These are phyloP conservation scores for Fagopyrum esculentum DNA, from an alignment of 148 eudicot genomes.

Conservation along the genomic window DNA sequence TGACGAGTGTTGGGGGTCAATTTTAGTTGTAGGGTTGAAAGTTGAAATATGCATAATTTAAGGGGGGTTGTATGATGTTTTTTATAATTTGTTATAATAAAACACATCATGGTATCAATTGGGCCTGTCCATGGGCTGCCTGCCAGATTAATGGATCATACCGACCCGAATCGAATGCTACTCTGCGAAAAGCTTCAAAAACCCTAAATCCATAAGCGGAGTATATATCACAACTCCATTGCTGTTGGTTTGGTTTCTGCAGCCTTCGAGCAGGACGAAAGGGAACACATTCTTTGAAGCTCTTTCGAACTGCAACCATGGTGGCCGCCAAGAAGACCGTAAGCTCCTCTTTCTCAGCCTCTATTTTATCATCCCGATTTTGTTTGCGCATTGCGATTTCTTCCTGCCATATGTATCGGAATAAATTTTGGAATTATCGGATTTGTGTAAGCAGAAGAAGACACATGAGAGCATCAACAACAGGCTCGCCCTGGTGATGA, in stretches of 20 bases:
- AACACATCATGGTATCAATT: too few relatives aligned
- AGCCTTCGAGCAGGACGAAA: neutral
- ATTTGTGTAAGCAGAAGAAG: slow-evolving; percentile 34
- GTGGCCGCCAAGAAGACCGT: slow-evolving; percentile 17
- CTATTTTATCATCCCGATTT: neutral
- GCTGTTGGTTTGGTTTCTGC: neutral
- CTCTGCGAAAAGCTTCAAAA: neutral
- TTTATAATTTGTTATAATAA: too few relatives aligned
- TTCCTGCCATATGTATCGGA: neutral
- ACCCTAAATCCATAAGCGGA: neutral
- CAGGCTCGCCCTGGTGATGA: slow-evolving; percentile 53
- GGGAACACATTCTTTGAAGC: neutral
- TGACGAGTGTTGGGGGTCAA: too few relatives aligned
- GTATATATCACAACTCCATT: slow-evolving; percentile 5
- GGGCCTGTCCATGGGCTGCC: neutral
- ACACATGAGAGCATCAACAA: slow-evolving; percentile 60
- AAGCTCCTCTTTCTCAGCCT: neutral
- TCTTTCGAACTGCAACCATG: slow-evolving; percentile 13
- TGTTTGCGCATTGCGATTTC: neutral
- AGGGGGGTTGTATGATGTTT: too few relatives aligned
- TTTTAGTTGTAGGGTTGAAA: too few relatives aligned
- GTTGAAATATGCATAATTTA: too few relatives aligned
- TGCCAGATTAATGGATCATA: neutral
- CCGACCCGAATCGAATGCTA: neutral
- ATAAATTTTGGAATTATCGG: neutral